Conservation (phyloP, 2,329 filamentous ascomycete genomes). For the Pyrenophora teres region DNA sequence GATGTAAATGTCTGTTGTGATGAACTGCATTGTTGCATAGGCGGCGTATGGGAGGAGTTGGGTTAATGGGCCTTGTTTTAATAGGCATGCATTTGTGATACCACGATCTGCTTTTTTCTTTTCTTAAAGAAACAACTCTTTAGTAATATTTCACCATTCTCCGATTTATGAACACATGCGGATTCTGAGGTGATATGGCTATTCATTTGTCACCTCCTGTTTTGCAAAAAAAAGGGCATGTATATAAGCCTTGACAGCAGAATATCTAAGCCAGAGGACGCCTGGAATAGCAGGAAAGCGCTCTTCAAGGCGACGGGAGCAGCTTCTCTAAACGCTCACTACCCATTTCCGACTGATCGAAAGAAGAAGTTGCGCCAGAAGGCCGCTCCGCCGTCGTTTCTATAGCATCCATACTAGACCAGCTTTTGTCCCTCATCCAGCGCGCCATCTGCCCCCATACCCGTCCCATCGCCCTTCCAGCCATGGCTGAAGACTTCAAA, state of each 20-base stretch:
- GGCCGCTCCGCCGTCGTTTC: neutral
- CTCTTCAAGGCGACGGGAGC: neutral
- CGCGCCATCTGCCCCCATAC: slow-evolving; percentile 36
- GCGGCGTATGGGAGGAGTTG: neutral
- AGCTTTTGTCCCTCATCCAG: slow-evolving; percentile 24
- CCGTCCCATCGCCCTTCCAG: slow-evolving; percentile 43
- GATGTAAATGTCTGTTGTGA: slow-evolving; percentile 1
- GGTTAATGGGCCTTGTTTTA: neutral
- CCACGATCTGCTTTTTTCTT: slow-evolving; percentile 1
- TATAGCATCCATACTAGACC: slow-evolving; percentile 16
- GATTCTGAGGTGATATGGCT: no score
- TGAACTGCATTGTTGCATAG: slow-evolving; percentile 5
- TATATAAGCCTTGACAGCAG: no score
- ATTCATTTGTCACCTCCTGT: neutral
- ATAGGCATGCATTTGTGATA: slow-evolving; percentile 10
- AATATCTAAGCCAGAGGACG: no score
- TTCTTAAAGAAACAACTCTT: no score
- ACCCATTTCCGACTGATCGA: slow-evolving; percentile 1
- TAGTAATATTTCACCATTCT: no score
- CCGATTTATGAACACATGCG: no score
- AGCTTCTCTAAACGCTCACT: slow-evolving; percentile 5
- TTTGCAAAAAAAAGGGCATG: no score
- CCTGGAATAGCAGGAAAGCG: no score
- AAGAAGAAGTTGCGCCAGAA: neutral
- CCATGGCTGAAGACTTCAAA: slow-evolving; percentile 62